phyloP scores from a whole-genome alignment of 345 rosid species.

The Anacardium occidentale region DNA sequence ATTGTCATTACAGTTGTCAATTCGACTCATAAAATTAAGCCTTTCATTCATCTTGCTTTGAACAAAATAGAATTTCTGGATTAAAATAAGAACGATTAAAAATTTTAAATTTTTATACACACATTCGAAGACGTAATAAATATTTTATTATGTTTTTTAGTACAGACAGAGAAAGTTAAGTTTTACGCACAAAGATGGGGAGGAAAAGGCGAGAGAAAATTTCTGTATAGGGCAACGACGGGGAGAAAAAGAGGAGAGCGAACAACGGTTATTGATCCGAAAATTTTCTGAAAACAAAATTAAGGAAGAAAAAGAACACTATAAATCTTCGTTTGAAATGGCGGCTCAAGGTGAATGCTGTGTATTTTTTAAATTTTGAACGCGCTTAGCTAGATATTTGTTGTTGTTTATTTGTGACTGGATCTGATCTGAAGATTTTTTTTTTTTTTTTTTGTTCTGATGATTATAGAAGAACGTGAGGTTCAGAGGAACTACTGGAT shows the following conservation, averaged over 20 bases:
- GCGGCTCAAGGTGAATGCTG: slow-evolving; percentile 41
- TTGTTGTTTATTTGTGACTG: neutral
- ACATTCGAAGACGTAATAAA: no score
- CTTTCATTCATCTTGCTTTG: no score
- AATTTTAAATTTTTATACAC: no score
- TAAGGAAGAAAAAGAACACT: neutral
- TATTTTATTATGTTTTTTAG: no score
- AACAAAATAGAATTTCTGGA: no score
- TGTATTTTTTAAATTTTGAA: neutral
- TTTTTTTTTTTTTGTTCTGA: neutral
- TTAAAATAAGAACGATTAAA: no score
- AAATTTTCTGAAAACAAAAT: neutral
- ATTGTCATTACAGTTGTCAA: no score
- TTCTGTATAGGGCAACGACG: no score
- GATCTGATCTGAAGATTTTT: slow-evolving; percentile 3
- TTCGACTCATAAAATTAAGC: no score
- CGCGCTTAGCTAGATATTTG: neutral
- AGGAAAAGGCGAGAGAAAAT: no score
- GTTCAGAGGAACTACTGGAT: slow-evolving; percentile 84
- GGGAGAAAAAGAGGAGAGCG: slow-evolving; percentile 68
- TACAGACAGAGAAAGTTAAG: no score
- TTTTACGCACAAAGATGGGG: no score
- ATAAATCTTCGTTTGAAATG: slow-evolving; percentile 31
- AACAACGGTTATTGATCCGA: slow-evolving; percentile 18
- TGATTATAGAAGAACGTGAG: slow-evolving; percentile 54